These are phyloP conservation scores for Oryza punctata DNA, from an alignment of 176 grass and related monocot species.

Conservation along the genomic window DNA sequence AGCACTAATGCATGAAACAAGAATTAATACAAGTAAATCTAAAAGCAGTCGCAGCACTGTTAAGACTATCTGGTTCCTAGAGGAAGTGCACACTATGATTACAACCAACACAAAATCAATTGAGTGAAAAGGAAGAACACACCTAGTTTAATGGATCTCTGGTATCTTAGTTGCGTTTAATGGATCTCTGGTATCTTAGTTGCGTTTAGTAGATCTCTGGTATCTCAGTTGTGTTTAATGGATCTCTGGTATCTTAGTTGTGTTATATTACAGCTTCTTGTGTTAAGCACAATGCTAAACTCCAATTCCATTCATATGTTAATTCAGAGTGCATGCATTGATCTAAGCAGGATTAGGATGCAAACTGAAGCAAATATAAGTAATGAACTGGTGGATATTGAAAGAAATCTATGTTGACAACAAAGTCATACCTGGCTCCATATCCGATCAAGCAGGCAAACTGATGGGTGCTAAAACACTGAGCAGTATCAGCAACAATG, in stretches of 20 bases:
- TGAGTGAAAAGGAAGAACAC: background rate
- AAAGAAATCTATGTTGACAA: constrained; percentile 26
- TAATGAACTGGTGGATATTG: constrained; percentile 13
- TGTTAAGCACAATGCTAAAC: constrained; percentile 10
- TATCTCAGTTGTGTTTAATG: background rate
- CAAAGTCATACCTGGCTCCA: constrained; percentile 79
- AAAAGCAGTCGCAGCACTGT: background rate
- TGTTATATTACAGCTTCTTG: background rate
- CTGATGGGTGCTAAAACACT: constrained; percentile 99
- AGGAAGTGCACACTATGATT: constrained; percentile 24
- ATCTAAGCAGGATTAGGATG: constrained; percentile 30
- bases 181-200: background rate
- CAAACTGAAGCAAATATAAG: constrained; percentile 31
- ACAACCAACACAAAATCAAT: background rate
- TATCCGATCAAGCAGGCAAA: constrained; percentile 99
- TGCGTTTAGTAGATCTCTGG: background rate
- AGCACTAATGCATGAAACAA: constrained; percentile 59
- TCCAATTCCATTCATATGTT: background rate
- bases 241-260: background rate
- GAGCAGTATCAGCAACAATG: constrained; percentile 96
- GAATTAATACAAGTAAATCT: constrained; percentile 35
- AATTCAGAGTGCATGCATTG: constrained; percentile 25
- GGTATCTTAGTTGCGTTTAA: background rate
- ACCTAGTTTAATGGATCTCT: constrained; percentile 15
- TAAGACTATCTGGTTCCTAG: constrained; percentile 14